Evolutionary conservation across 345 rosid genomes (phyloP).

Genomic region (Cardiospermum halicacabum): DNA sequence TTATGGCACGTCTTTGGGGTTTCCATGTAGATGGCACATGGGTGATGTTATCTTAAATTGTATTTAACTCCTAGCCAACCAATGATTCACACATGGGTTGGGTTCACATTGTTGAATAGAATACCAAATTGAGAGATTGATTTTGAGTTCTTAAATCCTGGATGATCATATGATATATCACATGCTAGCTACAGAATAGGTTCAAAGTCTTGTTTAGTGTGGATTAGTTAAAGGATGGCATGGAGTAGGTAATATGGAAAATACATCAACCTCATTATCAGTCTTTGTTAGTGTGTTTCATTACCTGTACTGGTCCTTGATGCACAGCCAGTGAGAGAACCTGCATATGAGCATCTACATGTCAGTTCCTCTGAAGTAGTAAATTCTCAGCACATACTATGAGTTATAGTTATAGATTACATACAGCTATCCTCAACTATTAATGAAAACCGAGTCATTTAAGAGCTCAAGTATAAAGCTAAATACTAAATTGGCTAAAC

Average conservation of each 20-base stretch:
- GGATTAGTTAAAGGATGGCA: background rate
- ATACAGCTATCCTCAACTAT: too few relatives aligned
- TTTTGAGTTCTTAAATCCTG: background rate
- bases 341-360: constrained; percentile 8
- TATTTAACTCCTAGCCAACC: constrained; percentile 13
- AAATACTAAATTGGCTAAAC: background rate
- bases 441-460: too few relatives aligned
- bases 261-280: background rate
- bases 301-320: constrained; percentile 5
- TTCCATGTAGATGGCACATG: constrained; percentile 48
- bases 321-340: constrained; percentile 4
- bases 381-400: background rate
- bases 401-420: too few relatives aligned
- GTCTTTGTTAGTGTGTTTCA: background rate
- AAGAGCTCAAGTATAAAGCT: background rate
- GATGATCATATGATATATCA: too few relatives aligned
- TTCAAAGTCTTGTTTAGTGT: background rate
- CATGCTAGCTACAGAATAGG: background rate
- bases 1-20: constrained; percentile 41
- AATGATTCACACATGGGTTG: constrained; percentile 33
- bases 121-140: background rate
- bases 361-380: constrained; percentile 6
- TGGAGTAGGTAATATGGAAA: background rate
- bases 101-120: constrained; percentile 18
- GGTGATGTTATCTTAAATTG: constrained; percentile 27